phyloP scores from a whole-genome alignment of 129 eudicot species.

The Lactuca sativa region DNA sequence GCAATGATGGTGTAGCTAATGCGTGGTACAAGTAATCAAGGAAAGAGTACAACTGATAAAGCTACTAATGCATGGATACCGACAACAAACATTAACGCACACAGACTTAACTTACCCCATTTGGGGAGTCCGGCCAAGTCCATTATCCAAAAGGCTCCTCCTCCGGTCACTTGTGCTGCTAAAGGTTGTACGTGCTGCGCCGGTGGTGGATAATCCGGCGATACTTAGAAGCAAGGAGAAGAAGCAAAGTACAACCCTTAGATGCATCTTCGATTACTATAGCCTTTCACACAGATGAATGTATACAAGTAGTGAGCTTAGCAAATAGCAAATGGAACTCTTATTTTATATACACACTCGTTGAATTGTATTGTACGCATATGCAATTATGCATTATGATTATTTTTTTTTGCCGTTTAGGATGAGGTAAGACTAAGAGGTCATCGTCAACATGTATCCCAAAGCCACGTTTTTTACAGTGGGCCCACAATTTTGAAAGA shows the following conservation, averaged over 20 bases:
- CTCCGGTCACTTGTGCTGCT: constrained; percentile 13
- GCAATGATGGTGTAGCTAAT: not conserved
- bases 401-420: constrained; percentile 23
- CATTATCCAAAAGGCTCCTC: constrained; percentile 47
- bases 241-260: constrained; percentile 29
- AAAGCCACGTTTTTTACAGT: constrained; percentile 24
- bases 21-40: constrained; percentile 3
- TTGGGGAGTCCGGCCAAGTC: constrained; percentile 65
- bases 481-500: constrained; percentile 13
- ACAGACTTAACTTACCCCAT: constrained; percentile 53
- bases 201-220: constrained; percentile 4
- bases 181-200: constrained; percentile 31
- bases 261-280: constrained; percentile 25
- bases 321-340: constrained; percentile 15
- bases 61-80: constrained; percentile 15
- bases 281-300: constrained; percentile 8
- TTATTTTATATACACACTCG: constrained; percentile 4
- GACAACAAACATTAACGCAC: not conserved
- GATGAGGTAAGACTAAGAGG: constrained; percentile 5
- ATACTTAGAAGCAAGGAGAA: constrained; percentile 24
- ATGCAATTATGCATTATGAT: not conserved
- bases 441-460: constrained; percentile 31
- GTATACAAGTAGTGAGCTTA: constrained; percentile 21
- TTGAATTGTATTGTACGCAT: not conserved
- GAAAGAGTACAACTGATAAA: not conserved